These are phyloP conservation scores for Vitis amurensis DNA, from an alignment of 164 flowering plant genomes.

Conservation along the genomic window DNA sequence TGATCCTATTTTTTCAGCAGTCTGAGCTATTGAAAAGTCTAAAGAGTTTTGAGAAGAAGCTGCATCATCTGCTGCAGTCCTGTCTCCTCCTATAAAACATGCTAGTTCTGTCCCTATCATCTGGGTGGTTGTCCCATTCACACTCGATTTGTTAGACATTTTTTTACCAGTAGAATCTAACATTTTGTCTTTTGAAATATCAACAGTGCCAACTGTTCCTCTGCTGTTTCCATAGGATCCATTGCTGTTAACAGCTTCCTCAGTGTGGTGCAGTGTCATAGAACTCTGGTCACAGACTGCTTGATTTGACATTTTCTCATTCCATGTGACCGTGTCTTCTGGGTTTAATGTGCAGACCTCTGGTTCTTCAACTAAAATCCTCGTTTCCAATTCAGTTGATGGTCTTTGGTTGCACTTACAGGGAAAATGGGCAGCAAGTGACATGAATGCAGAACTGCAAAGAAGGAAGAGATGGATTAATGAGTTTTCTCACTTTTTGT, in stretches of 20 bases:
- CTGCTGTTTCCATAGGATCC: conserved; percentile 15
- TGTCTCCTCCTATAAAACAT: conserved; percentile 10
- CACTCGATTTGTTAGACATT: conserved; percentile 2
- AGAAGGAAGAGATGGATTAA: neutral
- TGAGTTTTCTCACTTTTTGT: neutral
- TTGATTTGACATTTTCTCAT: too few species aligned
- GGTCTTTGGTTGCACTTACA: conserved; percentile 13
- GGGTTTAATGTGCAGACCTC: conserved; percentile 25
- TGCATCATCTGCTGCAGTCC: conserved; percentile 20
- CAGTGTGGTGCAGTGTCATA: conserved; percentile 18
- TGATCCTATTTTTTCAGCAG: conserved; percentile 32
- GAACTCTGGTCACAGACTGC: conserved; percentile 21
- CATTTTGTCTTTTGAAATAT: conserved; percentile 6
- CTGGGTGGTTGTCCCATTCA: conserved; percentile 3
- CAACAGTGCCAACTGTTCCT: conserved; percentile 4
- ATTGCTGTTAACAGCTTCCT: conserved; percentile 29
- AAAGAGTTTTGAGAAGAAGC: conserved; percentile 37
- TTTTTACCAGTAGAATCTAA: conserved; percentile 14
- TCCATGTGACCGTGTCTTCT: conserved; percentile 13
- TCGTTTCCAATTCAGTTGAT: conserved; percentile 22
- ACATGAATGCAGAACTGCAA: conserved; percentile 81
- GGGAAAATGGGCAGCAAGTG: conserved; percentile 67
- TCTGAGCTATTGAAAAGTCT: conserved; percentile 28
- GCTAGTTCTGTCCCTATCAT: neutral
- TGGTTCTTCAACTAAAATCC: conserved; percentile 25